Conservation (phyloP, 169 alveolate genomes). For the Cryptosporidium sp. region DNA sequence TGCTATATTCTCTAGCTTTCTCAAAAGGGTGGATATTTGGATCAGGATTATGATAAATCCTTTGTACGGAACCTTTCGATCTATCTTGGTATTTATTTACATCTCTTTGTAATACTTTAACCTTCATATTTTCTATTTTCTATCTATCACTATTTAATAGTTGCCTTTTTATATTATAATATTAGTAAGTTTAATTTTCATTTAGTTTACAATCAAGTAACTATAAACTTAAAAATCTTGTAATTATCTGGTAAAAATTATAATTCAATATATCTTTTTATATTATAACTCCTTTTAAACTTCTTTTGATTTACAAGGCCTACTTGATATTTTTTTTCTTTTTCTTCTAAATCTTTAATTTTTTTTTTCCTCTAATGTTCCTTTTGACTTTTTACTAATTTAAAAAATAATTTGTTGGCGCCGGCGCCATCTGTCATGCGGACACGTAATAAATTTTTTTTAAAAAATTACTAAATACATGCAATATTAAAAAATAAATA, state of each 20-base stretch:
- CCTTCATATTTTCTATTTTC: slow-evolving; percentile 73
- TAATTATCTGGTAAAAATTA: background rate
- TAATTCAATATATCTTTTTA: background rate
- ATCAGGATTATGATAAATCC: slow-evolving; percentile 84
- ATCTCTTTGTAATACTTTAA: slow-evolving; percentile 81
- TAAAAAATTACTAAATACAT: background rate
- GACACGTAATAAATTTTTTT: background rate
- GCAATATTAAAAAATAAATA: background rate
- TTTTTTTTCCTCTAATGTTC: background rate
- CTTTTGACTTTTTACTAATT: background rate
- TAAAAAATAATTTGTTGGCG: background rate
- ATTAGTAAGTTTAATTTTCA: background rate
- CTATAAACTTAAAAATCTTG: background rate
- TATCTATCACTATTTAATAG: background rate
- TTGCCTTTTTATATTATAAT: background rate
- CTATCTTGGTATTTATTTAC: slow-evolving; percentile 78
- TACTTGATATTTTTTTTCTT: background rate
- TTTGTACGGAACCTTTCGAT: slow-evolving; percentile 74
- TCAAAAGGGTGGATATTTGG: slow-evolving; percentile 90
- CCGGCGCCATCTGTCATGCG: slow-evolving; percentile 5
- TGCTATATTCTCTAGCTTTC: slow-evolving; percentile 93
- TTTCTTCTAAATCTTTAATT: background rate
- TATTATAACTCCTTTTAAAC: background rate
- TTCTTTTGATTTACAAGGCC: background rate
- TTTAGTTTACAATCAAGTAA: background rate